These are phyloP conservation scores for Geotrichum europaeum DNA, from an alignment of 1,139 yeast species.

Conservation along the genomic window DNA sequence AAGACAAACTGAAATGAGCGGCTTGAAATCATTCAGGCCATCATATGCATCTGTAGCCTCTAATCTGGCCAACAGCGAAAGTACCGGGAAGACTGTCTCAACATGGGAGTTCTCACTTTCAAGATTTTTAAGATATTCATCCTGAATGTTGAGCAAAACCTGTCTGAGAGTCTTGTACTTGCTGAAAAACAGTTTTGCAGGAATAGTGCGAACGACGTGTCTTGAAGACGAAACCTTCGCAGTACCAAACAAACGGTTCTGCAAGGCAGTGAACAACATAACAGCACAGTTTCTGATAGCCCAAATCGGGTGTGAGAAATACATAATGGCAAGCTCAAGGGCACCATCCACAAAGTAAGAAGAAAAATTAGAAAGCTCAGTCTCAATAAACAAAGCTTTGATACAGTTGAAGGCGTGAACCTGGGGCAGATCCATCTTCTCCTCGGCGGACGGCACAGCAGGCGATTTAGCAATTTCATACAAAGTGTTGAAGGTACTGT, in stretches of 20 bases:
- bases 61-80: conserved; percentile 64
- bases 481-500: conserved; percentile 47
- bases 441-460: conserved; percentile 39
- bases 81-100: conserved; percentile 66
- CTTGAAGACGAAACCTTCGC: conserved; percentile 34
- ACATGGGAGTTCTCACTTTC: conserved; percentile 26
- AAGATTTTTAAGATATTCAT: conserved; percentile 34
- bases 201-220: conserved; percentile 38
- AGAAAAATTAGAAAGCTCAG: conserved; percentile 53
- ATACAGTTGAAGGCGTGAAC: conserved; percentile 91
- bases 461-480: conserved; percentile 49
- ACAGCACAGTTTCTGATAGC: conserved; percentile 86
- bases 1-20: conserved; percentile 44
- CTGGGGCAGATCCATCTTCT: conserved; percentile 72
- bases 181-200: conserved; percentile 64
- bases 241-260: conserved; percentile 71
- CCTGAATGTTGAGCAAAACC: conserved; percentile 44
- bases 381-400: conserved; percentile 64
- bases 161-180: conserved; percentile 50
- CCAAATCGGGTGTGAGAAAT: conserved; percentile 69
- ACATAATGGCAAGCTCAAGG: conserved; percentile 51
- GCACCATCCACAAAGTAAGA: conserved; percentile 51
- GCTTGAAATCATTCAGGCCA: conserved; percentile 47
- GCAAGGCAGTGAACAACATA: conserved; percentile 83
- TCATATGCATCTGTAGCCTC: conserved; percentile 52